Evolutionary conservation across 805 yeast genomes (phyloP).

Genomic region (Maudiozyma saulgeensis): DNA sequence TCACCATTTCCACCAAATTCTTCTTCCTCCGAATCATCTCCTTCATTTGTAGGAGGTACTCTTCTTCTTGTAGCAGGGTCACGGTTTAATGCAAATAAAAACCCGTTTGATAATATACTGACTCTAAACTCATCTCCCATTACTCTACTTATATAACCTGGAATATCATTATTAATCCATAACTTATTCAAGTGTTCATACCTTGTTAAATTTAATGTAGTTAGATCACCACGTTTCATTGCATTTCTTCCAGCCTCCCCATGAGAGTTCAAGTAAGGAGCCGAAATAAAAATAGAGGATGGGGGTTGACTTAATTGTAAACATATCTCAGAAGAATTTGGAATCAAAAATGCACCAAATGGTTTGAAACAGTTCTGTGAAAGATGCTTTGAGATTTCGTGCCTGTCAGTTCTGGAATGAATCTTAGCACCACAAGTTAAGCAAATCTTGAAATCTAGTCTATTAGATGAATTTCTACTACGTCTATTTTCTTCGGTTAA

Average conservation of each 20-base stretch:
- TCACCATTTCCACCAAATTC: conserved; percentile 19
- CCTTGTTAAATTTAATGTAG: conserved; percentile 43
- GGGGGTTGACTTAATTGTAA: conserved; percentile 27
- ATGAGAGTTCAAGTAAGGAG: conserved; percentile 65
- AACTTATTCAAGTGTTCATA: conserved; percentile 46
- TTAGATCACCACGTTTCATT: conserved; percentile 45
- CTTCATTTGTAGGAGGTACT: conserved; percentile 7
- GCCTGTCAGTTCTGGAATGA: conserved; percentile 24
- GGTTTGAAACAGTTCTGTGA: conserved; percentile 22
- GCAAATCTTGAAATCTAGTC: conserved; percentile 39
- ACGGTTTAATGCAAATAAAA: conserved; percentile 19
- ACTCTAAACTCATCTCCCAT: conserved; percentile 30
- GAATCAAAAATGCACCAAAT: conserved; percentile 30
- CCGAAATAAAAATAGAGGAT: conserved; percentile 34
- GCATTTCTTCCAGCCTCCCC: conserved; percentile 62
- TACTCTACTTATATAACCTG: conserved; percentile 37
- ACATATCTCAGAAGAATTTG: conserved; percentile 29
- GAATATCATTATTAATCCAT: conserved; percentile 55
- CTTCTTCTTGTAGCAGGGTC: conserved; percentile 19
- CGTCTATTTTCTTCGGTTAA: conserved; percentile 25
- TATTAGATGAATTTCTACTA: conserved; percentile 21
- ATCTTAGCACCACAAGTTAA: conserved; percentile 37
- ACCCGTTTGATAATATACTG: conserved; percentile 20
- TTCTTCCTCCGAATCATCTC: conserved; percentile 13
- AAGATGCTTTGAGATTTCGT: conserved; percentile 26